Base-by-base conservation (phyloP, 352 stramenopile species). In the Globisporangium barbulae region DNA sequence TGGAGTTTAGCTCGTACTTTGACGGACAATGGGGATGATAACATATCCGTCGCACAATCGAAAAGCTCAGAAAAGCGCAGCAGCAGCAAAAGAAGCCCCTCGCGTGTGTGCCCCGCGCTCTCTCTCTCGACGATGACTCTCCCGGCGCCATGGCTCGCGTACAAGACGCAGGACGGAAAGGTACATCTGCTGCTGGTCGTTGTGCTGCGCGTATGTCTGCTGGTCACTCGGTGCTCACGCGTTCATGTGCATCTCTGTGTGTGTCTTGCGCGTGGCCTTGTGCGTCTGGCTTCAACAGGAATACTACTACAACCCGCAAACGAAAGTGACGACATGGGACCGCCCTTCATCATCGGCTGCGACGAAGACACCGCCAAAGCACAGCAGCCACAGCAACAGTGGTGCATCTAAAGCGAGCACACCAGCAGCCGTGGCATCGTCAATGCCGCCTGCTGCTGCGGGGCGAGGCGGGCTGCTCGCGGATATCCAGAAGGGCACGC, bases 291-390 rank as follows among this genome's bases (percentile, higher is more conserved):
- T 55, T 37, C 28, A 39, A 2, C 58, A 95, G 86, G 85, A 93
- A 73, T 97, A 97, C 72, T 97, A 93, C 72, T 97, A 96, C 75
- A 94, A 97, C 61, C 75, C 82, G n/a, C 69, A 90, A 61, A 94
- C 84, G 3, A 95, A 96, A 65, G 83, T 88, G 62, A 97, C 89
- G 59, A 94, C 85, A 52, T 97, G 89, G 89, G 89, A 93, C 37
- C 78, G 77, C 12, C 86, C 85, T 8, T 57, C 52, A 10, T 44
- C 52, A 49, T 56, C 22, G 67, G 71, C 8, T 63, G 62, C 76
- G 13, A 53, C 72, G 25, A 78, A 77, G 58, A 76, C 67, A 21
- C 64, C 70, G 15, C 64, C 69, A n/a, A 83, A 86, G 61, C 70
- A 83, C 37, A 57, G 64, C 59, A 55, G 62, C 50, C 70, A 83